A percentile compares a stretch with the other conserved stretches of the same genome.
Conservation (phyloP, 352 stramenopile genomes). For the Saprolegnia diclina region DNA sequence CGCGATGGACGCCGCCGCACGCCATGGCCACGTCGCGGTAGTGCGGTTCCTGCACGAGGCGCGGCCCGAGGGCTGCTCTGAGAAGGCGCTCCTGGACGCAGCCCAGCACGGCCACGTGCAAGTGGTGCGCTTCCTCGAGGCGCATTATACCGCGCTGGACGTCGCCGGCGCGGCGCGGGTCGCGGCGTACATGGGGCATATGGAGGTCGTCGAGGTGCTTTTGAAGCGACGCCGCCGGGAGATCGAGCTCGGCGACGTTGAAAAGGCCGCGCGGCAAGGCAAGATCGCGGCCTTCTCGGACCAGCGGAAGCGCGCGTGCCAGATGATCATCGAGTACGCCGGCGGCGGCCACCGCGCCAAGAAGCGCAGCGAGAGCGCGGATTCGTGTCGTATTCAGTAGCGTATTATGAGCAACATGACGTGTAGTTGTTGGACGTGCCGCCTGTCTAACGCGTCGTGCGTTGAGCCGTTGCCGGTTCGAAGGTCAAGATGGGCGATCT, state of each 20-base stretch:
- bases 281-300: slow-evolving; percentile 1
- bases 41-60: neutral
- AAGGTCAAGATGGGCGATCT: too few species aligned
- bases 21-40: neutral
- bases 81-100: slow-evolving; percentile 40
- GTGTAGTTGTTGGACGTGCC: neutral
- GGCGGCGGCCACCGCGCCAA: neutral
- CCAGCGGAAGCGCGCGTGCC: neutral
- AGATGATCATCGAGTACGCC: neutral
- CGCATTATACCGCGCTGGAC: slow-evolving; percentile 29
- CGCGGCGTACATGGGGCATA: slow-evolving; percentile 48
- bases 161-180: slow-evolving; percentile 35
- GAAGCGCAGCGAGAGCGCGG: neutral
- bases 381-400: neutral
- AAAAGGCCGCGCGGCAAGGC: neutral
- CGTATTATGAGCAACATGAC: neutral
- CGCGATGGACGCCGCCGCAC: neutral
- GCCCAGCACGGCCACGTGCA: slow-evolving; percentile 47
- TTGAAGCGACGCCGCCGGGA: slow-evolving; percentile 25
- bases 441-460: too few species aligned
- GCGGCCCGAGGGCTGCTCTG: neutral
- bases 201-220: slow-evolving; percentile 38
- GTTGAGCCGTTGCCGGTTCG: too few species aligned
- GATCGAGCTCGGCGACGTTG: neutral
- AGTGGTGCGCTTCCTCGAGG: slow-evolving; percentile 47